Conservation (phyloP, 352 stramenopile species). For the Pythium apleroticum region DNA sequence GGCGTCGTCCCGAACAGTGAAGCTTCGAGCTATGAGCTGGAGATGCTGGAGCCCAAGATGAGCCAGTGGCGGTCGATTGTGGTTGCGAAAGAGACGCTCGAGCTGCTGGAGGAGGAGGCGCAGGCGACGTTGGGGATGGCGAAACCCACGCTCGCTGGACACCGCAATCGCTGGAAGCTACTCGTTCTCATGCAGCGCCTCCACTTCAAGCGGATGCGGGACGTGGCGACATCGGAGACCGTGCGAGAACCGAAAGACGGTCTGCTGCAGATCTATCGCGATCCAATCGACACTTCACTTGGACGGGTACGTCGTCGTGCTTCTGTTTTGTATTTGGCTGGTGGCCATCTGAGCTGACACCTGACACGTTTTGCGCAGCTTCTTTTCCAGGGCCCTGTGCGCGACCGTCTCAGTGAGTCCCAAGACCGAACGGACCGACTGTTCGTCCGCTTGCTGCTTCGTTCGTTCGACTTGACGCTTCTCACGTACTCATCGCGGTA, state of each 20-base stretch:
- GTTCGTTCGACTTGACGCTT: conserved; percentile 33
- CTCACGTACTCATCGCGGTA: conserved; percentile 39
- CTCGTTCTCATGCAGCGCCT: conserved; percentile 16
- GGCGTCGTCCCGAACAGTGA: background rate
- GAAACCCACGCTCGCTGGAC: background rate
- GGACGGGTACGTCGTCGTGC: conserved; percentile 20
- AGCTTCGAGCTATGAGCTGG: conserved; percentile 9
- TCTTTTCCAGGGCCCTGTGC: conserved; percentile 20
- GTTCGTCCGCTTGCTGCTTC: conserved; percentile 40
- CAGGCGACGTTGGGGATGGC: background rate
- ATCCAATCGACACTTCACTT: conserved; percentile 25
- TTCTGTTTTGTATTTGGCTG: background rate
- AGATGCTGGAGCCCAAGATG: conserved; percentile 30
- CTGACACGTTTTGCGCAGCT: conserved; percentile 19
- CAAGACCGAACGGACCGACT: background rate
- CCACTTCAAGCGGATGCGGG: conserved; percentile 4
- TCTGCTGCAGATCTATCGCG: conserved; percentile 19
- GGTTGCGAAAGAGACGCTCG: conserved; percentile 6
- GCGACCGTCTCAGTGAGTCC: background rate
- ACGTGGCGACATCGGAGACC: background rate
- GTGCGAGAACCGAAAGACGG: background rate
- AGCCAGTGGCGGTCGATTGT: conserved; percentile 15
- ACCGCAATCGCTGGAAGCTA: conserved; percentile 17
- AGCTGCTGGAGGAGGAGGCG: conserved; percentile 8
- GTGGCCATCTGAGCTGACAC: background rate